These are phyloP conservation scores for Xylaria digitata DNA, from an alignment of 2,329 filamentous ascomycete genomes.

Conservation along the genomic window DNA sequence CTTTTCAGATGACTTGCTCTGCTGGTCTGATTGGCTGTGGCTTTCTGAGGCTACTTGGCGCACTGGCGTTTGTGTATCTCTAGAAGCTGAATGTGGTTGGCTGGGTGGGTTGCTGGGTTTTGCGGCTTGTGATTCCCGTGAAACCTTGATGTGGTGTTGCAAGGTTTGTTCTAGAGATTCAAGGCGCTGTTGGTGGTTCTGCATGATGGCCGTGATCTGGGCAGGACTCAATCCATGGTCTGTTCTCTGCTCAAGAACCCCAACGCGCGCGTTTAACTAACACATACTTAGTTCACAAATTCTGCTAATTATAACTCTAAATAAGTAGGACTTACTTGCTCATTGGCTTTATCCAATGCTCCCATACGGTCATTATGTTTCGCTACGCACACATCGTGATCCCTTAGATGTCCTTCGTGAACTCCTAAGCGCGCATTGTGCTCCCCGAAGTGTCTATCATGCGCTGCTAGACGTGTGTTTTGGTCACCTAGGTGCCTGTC, in stretches of 20 bases:
- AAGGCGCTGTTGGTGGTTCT: conserved; percentile 40
- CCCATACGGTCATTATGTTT: conserved; percentile 32
- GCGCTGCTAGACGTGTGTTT: conserved; percentile 23
- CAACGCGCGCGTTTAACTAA: conserved; percentile 31
- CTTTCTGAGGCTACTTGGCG: conserved; percentile 15
- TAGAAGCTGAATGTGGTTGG: conserved; percentile 18
- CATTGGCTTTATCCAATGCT: conserved; percentile 29
- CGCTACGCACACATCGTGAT: conserved; percentile 32
- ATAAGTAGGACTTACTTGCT: conserved; percentile 30
- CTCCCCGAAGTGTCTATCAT: conserved; percentile 32
- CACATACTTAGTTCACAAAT: conserved; percentile 14
- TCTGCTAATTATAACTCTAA: not conserved
- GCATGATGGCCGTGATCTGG: conserved; percentile 38
- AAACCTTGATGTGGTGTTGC: conserved; percentile 33
- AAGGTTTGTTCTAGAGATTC: conserved; percentile 35
- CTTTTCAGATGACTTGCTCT: conserved; percentile 14
- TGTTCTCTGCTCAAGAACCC: conserved; percentile 35
- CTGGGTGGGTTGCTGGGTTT: conserved; percentile 19
- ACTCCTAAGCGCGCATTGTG: conserved; percentile 25
- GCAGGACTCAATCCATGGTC: conserved; percentile 35
- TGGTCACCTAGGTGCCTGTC: conserved; percentile 33
- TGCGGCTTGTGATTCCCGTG: conserved; percentile 24
- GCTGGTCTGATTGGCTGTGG: conserved; percentile 13
- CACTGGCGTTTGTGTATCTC: conserved; percentile 12
- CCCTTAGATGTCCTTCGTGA: conserved; percentile 24